Evolutionary conservation across 306 rosid species (phyloP).

Genomic region (Rosa lucieae): DNA sequence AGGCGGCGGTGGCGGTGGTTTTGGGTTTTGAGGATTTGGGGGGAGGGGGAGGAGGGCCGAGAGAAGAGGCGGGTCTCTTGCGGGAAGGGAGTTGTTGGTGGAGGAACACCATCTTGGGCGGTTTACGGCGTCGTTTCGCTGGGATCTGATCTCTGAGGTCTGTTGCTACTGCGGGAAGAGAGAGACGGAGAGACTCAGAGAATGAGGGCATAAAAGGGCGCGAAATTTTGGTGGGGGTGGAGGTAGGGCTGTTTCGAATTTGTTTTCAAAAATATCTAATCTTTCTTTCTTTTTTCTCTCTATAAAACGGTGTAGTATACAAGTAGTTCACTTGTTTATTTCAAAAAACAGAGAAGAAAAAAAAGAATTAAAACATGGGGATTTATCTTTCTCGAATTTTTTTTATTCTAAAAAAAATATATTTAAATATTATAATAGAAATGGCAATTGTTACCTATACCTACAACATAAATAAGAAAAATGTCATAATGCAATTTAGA

Average conservation of each 20-base stretch:
- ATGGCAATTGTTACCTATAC: too few relatives aligned
- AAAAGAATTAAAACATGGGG: too few relatives aligned
- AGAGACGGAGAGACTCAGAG: not conserved
- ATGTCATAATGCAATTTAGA: too few relatives aligned
- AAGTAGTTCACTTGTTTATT: too few relatives aligned
- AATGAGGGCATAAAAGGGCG: slow-evolving; percentile 13
- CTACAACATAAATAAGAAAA: too few relatives aligned
- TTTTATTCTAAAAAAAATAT: too few relatives aligned
- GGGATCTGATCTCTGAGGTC: not conserved
- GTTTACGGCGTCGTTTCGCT: slow-evolving; percentile 8
- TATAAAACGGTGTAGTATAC: too few relatives aligned
- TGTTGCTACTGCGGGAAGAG: not conserved
- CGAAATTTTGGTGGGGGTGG: slow-evolving; percentile 5
- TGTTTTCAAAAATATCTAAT: not conserved
- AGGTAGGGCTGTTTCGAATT: not conserved
- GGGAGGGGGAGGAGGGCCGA: slow-evolving; percentile 23
- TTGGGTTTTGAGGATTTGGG: slow-evolving; percentile 34
- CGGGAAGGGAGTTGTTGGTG: slow-evolving; percentile 33
- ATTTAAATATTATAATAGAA: too few relatives aligned
- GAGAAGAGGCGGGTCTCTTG: slow-evolving; percentile 34
- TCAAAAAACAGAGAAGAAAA: too few relatives aligned
- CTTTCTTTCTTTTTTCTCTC: not conserved
- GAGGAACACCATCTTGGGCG: slow-evolving; percentile 32
- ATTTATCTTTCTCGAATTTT: too few relatives aligned
- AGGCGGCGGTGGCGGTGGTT: slow-evolving; percentile 5